These are phyloP conservation scores for Ceriops tagal DNA, from an alignment of 345 rosid genomes.

Conservation along the genomic window DNA sequence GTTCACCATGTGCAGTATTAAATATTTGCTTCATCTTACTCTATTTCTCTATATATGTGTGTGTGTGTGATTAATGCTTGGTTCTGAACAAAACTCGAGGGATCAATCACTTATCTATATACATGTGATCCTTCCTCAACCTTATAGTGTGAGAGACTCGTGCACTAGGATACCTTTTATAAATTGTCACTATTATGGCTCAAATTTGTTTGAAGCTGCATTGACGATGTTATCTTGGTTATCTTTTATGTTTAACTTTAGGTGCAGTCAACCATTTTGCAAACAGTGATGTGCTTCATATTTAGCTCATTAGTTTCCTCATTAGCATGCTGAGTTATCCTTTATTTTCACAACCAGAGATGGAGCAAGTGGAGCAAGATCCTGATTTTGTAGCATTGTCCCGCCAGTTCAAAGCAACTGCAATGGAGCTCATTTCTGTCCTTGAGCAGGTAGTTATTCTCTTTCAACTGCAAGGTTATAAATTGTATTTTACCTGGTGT, in stretches of 20 bases:
- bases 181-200: too few relatives aligned
- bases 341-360: conserved; percentile 45
- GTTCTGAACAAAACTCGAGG: background rate
- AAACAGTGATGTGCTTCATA: too few relatives aligned
- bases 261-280: too few relatives aligned
- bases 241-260: too few relatives aligned
- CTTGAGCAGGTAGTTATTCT: conserved; percentile 78
- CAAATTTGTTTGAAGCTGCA: too few relatives aligned
- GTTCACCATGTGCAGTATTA: too few relatives aligned
- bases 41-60: too few relatives aligned
- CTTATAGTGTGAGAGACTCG: too few relatives aligned
- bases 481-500: background rate
- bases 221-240: too few relatives aligned
- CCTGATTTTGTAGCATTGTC: conserved; percentile 73
- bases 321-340: conserved; percentile 15
- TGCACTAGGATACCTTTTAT: too few relatives aligned
- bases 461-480: background rate
- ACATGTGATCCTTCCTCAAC: too few relatives aligned
- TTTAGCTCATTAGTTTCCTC: background rate
- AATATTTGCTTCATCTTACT: background rate
- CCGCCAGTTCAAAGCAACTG: conserved; percentile 93
- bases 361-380: conserved; percentile 96
- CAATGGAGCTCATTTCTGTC: conserved; percentile 92
- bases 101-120: too few relatives aligned
- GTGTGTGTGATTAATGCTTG: background rate